Evolutionary conservation across 2,329 filamentous ascomycete species (phyloP).

Genomic region (Trichoderma pleuroti): DNA sequence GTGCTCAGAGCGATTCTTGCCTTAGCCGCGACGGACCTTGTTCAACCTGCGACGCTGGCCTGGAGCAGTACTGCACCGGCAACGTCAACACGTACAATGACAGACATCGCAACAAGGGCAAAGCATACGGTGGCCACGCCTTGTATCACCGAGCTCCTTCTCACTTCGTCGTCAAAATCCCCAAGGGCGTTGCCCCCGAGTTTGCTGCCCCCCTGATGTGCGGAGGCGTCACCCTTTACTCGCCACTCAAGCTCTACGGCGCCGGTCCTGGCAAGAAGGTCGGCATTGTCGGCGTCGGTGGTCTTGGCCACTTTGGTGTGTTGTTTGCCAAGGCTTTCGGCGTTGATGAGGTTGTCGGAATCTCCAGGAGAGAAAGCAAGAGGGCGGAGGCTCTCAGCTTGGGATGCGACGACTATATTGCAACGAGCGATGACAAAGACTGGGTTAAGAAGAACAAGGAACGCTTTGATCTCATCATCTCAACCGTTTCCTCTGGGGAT

Average conservation of each 20-base stretch:
- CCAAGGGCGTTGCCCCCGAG: constrained; percentile 39
- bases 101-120: constrained; percentile 29
- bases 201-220: constrained; percentile 63
- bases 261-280: constrained; percentile 65
- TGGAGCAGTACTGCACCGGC: constrained; percentile 41
- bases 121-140: constrained; percentile 48
- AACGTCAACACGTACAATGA: constrained; percentile 52
- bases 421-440: constrained; percentile 45
- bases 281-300: constrained; percentile 64
- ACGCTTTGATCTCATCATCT: constrained; percentile 57
- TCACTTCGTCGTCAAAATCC: constrained; percentile 50
- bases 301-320: constrained; percentile 66
- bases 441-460: constrained; percentile 52
- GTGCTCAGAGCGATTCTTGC: constrained; percentile 58
- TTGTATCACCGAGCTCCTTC: constrained; percentile 34
- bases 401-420: constrained; percentile 52
- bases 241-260: constrained; percentile 59
- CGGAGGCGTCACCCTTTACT: constrained; percentile 65
- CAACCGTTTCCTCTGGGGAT: constrained; percentile 47
- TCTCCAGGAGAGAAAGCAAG: constrained; percentile 53
- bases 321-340: constrained; percentile 65
- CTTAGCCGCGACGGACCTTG: constrained; percentile 39
- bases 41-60: constrained; percentile 39
- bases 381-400: constrained; percentile 52
- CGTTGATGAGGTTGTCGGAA: constrained; percentile 58